Percentiles rank a stretch among this genome's conserved stretches.
Evolutionary conservation across 2,329 filamentous ascomycete species (phyloP).

Genomic region (Lasiodiplodia citricola): DNA sequence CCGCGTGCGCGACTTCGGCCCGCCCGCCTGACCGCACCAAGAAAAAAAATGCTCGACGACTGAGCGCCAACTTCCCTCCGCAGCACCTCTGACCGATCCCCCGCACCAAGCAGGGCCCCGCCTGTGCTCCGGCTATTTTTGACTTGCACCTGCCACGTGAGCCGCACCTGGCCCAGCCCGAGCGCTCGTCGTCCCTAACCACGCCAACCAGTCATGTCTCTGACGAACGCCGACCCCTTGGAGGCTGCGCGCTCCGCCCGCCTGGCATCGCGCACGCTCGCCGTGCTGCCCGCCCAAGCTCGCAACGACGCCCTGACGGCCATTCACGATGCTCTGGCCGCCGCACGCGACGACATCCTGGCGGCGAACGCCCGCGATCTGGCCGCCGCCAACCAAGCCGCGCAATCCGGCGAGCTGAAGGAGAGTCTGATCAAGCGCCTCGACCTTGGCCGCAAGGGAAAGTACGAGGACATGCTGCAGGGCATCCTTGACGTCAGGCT

Average conservation of each 20-base stretch:
- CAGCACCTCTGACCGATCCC: constrained; percentile 16
- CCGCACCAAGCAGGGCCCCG: not conserved
- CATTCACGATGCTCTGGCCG: constrained; percentile 77
- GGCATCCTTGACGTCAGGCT: constrained; percentile 87
- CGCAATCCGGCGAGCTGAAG: constrained; percentile 75
- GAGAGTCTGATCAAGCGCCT: constrained; percentile 85
- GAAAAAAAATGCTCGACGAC: constrained; percentile 5
- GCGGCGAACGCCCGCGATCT: constrained; percentile 87
- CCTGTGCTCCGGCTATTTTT: not conserved
- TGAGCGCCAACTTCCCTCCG: constrained; percentile 4
- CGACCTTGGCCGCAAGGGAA: constrained; percentile 83
- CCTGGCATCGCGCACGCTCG: constrained; percentile 79
- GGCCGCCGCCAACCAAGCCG: constrained; percentile 72
- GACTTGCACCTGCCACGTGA: not conserved
- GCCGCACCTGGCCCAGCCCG: not conserved
- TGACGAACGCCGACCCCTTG: constrained; percentile 81
- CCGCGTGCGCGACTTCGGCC: not conserved
- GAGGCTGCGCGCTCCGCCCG: constrained; percentile 81
- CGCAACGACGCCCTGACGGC: constrained; percentile 85
- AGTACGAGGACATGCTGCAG: constrained; percentile 97
- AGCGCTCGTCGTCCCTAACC: not conserved
- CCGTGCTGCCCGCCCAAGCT: constrained; percentile 74
- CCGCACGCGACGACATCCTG: constrained; percentile 75
- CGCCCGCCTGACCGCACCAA: not conserved
- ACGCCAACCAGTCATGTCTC: constrained; percentile 67